phyloP scores from a whole-genome alignment of 2,329 filamentous ascomycete species.

The Diaporthe sp. region DNA sequence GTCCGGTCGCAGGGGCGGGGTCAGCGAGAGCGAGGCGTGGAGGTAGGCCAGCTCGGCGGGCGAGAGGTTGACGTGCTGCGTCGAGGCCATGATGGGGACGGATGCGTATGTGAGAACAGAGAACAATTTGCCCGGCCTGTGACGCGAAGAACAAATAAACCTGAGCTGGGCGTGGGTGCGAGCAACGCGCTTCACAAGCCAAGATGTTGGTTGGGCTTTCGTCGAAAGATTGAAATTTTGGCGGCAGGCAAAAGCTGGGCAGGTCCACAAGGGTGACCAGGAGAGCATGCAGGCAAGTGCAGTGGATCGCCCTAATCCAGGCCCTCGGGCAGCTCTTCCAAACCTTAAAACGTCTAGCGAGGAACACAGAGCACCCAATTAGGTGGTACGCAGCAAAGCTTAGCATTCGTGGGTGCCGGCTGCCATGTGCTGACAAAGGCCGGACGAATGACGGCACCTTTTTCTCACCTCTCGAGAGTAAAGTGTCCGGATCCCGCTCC shows the following conservation, averaged over 20 bases:
- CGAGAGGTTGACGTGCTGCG: conserved; percentile 82
- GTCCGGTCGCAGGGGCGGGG: conserved; percentile 90
- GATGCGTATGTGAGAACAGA: neutral
- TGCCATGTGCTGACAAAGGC: conserved; percentile 6
- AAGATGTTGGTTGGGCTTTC: conserved; percentile 13
- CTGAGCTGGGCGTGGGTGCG: neutral
- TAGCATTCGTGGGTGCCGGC: neutral
- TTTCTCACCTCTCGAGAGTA: neutral
- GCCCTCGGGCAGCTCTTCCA: neutral
- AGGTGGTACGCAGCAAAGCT: conserved; percentile 8
- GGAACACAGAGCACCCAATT: conserved; percentile 3
- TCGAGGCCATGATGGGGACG: conserved; percentile 68
- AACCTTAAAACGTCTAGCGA: conserved; percentile 3
- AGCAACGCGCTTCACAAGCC: neutral
- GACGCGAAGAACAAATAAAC: neutral
- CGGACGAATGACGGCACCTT: conserved; percentile 20
- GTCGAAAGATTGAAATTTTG: conserved; percentile 17
- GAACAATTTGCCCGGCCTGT: neutral
- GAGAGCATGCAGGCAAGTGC: conserved; percentile 2
- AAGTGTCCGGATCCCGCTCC: conserved; percentile 8
- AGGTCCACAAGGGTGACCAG: neutral
- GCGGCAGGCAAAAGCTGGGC: conserved; percentile 36
- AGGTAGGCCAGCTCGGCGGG: conserved; percentile 97
- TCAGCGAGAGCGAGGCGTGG: conserved; percentile 85
- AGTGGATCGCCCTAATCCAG: neutral